Base-by-base conservation (phyloP, 225 moss, liverwort and hornwort genomes). In the Asterella californica region DNA sequence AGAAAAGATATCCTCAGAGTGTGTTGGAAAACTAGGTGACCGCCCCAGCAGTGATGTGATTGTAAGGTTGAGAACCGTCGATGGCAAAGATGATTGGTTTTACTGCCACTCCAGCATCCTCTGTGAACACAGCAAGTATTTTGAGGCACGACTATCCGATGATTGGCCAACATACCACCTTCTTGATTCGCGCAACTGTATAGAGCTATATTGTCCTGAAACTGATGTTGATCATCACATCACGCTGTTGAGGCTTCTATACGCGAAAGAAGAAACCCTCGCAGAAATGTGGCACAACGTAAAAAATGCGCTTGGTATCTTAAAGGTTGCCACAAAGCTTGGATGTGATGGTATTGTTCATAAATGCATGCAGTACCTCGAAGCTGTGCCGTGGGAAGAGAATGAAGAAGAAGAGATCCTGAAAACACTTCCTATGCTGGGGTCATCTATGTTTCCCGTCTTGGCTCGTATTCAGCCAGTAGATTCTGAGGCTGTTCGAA, bases 381-480 rank as follows among this genome's bases (percentile, higher is more conserved):
- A 94, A 70, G 92, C 94, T 0, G 92, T 92, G 25, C 94, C 94
- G 0, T 94, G 94, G 94, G 94, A 92, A 83, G 94, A 94, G 88
- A 92, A 86, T 46, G 94, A 94, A 80, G 94, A 94, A 81, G 92
- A 91, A 77, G 94, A 92, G 77, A 92, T 94, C 33, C 68, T 94
- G 24, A 92, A 86, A 34, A 89, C 90, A 6, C 78, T 92, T 75
- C 92, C 94, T 0, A 82, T 83, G 29, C 79, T 93, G 0, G 88
- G 87, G 22, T 83, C 76, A 15, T 88, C 87, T 2, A 88, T 88
- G 72, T 80, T 91, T 76, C 94, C 92, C 6, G 90, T 94, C 47
- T 75, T 94, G 70, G 94, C 94, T n/a, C 87, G 94, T 65, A 82
- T 94, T 21, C 94, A 94, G 77, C 92, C 92, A 0, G 94, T 94